Conservation (phyloP, 2,329 filamentous ascomycete species). For the Phaeophleospora eucalypticola region DNA sequence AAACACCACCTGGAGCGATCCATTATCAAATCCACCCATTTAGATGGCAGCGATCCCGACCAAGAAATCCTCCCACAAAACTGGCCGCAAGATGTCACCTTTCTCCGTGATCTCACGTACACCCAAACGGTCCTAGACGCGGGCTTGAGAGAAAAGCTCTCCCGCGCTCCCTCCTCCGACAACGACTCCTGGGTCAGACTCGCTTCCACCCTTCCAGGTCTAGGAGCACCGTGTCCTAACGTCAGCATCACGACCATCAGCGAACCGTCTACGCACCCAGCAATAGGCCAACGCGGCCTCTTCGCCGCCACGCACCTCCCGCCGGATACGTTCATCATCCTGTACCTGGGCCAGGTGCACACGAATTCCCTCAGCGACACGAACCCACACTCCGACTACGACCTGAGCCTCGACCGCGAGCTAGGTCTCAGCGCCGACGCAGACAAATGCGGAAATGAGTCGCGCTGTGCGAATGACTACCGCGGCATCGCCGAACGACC, state of each 20-base stretch:
- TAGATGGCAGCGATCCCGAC: neutral
- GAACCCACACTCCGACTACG: slow-evolving; percentile 47
- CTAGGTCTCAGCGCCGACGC: slow-evolving; percentile 48
- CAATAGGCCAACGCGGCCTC: slow-evolving; percentile 46
- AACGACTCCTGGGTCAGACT: slow-evolving; percentile 25
- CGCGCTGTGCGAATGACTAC: slow-evolving; percentile 53
- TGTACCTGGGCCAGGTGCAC: slow-evolving; percentile 50
- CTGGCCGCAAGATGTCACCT: slow-evolving; percentile 19
- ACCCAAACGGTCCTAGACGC: slow-evolving; percentile 22
- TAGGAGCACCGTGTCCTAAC: slow-evolving; percentile 32
- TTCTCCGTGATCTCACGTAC: slow-evolving; percentile 31
- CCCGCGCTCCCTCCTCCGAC: slow-evolving; percentile 21
- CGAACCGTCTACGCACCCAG: slow-evolving; percentile 41
- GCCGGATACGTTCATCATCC: slow-evolving; percentile 46
- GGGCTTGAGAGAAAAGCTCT: slow-evolving; percentile 25
- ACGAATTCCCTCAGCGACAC: slow-evolving; percentile 40
- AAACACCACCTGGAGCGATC: neutral
- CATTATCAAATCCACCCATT: neutral
- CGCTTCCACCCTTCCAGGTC: slow-evolving; percentile 5
- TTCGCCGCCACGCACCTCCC: slow-evolving; percentile 43
- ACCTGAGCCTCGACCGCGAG: slow-evolving; percentile 49
- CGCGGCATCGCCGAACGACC: slow-evolving; percentile 42
- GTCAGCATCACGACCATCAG: slow-evolving; percentile 43
- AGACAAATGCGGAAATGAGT: slow-evolving; percentile 47
- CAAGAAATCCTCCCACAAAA: neutral